Base-by-base conservation (phyloP, 1,139 yeast genomes). In the Meyerozyma guilliermondii region DNA sequence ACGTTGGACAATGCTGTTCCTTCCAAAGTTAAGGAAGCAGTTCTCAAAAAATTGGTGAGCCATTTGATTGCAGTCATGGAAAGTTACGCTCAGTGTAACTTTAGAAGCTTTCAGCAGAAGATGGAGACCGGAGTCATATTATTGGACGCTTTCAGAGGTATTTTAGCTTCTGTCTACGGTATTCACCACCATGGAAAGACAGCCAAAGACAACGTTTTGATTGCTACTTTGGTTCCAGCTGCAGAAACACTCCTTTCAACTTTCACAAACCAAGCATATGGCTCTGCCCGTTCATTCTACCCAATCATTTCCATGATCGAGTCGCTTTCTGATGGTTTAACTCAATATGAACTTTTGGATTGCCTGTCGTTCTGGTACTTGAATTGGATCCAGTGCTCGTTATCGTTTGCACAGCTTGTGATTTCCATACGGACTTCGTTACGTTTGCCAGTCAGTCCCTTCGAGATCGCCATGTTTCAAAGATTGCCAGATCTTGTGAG, bases 11-110 rank as follows among this genome's bases (percentile, higher is more conserved):
- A 68, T 13, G 65, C 66, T 28, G 59, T 47, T 59, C 81, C 51
- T 36, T 64, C 38, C 57, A 74, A 54, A 62, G 79, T 55, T 1
- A 83, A 81, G 52, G 62, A 75, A 4, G 75, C 70, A 16, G 80
- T 87, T 4, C 56, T 88, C 34, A 65, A 71, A n/a, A 76, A 76
- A 46, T 65, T 87, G 41, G 65, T 77, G 1, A 60, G 66, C 7
- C 87, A 84, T 57, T 66, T 82, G 42, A 62, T 87, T 16, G 76
- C 75, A 42, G 76, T 87, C 0, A 87, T 83, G 61, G 96, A 88
- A 54, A 81, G 87, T 49, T 86, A 83, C 54, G 65, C 75, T 6
- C 80, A 76, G 53, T 87, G 96, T 83, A 75, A 80, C 46, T 88
- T 81, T 58, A 64, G 68, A 27, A 61, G 73, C 22, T 66, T 78